Evolutionary conservation across 352 stramenopile species (phyloP), one percentile per base, ranked within the genome.

Genomic region (Phytophthora rubi): DNA sequence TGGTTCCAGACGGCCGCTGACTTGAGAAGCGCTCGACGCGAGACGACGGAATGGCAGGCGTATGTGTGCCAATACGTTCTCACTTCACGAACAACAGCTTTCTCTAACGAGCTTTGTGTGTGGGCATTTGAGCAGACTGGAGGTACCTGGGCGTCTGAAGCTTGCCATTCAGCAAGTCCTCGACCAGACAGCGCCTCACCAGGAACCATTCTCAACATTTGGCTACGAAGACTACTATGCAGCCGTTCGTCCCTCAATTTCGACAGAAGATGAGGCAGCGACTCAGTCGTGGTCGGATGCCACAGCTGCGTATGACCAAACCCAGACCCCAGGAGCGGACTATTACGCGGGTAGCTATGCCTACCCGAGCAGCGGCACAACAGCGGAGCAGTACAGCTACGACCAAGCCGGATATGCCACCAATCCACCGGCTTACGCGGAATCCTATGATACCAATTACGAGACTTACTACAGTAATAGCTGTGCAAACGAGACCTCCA

Each of bases 1-100:
- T 92, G 83, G 83, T 89, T 91, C 53, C 83, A 90, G 62, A 89
- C 79, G 0, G 83, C 81, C 5, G 77, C 73, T 0, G 83, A 91
- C 53, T 60, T 91, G 28, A 82, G 83, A 8, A 77, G 71, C 13
- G 83, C 80, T 33, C 68, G 73, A 10, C 59, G 74, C 6, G 80
- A 79, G 16, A 53, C 69, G 10, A 62, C 71, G 6, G 80, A 89
- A 35, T 91, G 83, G 83, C 81, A 84, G 48, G 61, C 71, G 83
- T 91, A 84, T 18, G 80, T 77, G 49, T 49, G 0, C 8, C 9
- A 28, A 15, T 30, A 13, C 3, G 1, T 7, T 47, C 15, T 47
- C 6, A 47, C 5, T 47, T 16, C 39, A 18, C n/a, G 33, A 21
- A 47, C 13, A 47, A 12, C 12, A 47, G 5, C 0, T 2, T 39